Conservation (phyloP, 169 alveolate genomes). For the Plasmodium falciparum region DNA sequence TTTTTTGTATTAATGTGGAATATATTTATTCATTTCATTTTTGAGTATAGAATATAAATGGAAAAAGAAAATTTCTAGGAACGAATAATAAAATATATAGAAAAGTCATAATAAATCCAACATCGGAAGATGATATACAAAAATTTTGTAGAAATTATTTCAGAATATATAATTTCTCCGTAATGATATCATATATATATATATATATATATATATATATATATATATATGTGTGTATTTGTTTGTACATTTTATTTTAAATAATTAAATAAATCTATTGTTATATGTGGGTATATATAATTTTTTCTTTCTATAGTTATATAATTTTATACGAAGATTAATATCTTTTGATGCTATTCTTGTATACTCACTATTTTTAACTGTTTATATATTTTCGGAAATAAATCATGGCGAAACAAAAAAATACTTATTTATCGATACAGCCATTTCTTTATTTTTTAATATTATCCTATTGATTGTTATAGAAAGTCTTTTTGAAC, state of each 20-base stretch:
- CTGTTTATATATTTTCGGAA: conserved; percentile 69
- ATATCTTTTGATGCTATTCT: conserved; percentile 63
- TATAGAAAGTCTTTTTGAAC: conserved; percentile 61
- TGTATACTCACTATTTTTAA: conserved; percentile 55
- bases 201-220: conserved; percentile 1
- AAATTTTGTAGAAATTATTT: conserved; percentile 74
- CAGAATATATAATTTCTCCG: conserved; percentile 73
- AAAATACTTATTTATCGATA: conserved; percentile 40
- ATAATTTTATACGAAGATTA: conserved; percentile 60
- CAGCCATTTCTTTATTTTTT: conserved; percentile 39
- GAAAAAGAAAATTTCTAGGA: conserved; percentile 43
- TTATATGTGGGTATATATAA: conserved; percentile 1
- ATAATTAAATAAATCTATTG: conserved; percentile 2
- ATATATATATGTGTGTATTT: too few relatives aligned
- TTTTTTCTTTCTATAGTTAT: conserved; percentile 43
- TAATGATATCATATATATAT: conserved; percentile 11
- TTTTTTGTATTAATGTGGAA: background rate
- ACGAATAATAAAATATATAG: conserved; percentile 57
- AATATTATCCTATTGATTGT: conserved; percentile 49
- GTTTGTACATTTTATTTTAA: background rate
- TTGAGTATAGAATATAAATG: conserved; percentile 33
- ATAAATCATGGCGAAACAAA: conserved; percentile 39
- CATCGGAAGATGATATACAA: conserved; percentile 76
- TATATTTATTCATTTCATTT: background rate
- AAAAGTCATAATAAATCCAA: conserved; percentile 76